Evolutionary conservation across 1,284 basidiomycete genomes (phyloP).

Genomic region (Boletus mariae): DNA sequence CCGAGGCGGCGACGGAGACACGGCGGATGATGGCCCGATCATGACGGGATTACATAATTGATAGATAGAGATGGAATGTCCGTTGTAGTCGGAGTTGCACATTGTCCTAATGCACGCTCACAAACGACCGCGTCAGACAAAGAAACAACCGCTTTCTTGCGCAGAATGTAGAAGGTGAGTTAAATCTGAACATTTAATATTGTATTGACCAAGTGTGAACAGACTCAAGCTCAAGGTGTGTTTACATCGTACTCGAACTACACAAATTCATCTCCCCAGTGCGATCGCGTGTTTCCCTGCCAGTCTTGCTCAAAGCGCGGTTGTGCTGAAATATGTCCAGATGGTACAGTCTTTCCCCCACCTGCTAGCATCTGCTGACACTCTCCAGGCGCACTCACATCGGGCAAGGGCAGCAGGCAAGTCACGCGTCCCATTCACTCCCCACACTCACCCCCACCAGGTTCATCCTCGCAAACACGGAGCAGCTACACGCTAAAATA

Average conservation of each 20-base stretch:
- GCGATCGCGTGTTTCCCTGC: constrained; percentile 56
- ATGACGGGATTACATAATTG: constrained; percentile 22
- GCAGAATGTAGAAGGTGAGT: constrained; percentile 56
- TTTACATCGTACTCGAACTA: too few relatives aligned
- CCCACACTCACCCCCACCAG: constrained; percentile 29
- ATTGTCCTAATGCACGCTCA: constrained; percentile 23
- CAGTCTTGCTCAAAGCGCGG: constrained; percentile 60
- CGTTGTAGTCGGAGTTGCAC: constrained; percentile 30
- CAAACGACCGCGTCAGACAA: constrained; percentile 28
- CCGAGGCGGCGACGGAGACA: constrained; percentile 77
- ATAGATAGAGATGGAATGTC: constrained; percentile 25
- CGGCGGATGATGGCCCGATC: constrained; percentile 35
- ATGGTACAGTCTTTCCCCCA: constrained; percentile 41
- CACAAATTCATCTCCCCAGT: constrained; percentile 33
- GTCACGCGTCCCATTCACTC: background rate
- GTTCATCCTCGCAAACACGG: constrained; percentile 73
- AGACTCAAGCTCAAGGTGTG: constrained; percentile 49
- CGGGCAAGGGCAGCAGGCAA: constrained; percentile 68
- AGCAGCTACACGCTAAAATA: constrained; percentile 70
- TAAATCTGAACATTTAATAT: background rate
- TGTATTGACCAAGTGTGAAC: background rate
- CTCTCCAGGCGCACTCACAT: constrained; percentile 63
- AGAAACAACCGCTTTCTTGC: constrained; percentile 49
- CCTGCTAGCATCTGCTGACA: constrained; percentile 1
- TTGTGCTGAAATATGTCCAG: constrained; percentile 62